phyloP scores from a whole-genome alignment of 1,284 basidiomycete species.

The Neotropicomus parvogracilis region DNA sequence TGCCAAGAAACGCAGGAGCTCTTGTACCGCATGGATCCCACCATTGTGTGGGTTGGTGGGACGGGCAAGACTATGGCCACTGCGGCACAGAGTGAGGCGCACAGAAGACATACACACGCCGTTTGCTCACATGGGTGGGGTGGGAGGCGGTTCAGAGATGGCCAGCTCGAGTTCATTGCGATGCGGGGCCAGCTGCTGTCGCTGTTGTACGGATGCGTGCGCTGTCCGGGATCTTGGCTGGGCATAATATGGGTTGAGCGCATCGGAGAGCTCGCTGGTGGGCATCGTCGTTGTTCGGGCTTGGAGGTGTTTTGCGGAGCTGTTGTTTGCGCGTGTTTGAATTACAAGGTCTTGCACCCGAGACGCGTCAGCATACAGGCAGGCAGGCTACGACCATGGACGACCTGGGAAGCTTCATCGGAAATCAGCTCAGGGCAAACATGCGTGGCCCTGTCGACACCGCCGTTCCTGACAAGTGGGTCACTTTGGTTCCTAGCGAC shows the following conservation, averaged over 20 bases:
- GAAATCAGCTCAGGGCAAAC: constrained; percentile 39
- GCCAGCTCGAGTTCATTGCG: constrained; percentile 60
- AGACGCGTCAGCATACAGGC: constrained; percentile 62
- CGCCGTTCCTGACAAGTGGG: constrained; percentile 70
- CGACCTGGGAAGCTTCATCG: constrained; percentile 58
- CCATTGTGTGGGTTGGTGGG: constrained; percentile 25
- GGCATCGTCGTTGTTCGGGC: too few species aligned
- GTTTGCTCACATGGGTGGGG: constrained; percentile 25
- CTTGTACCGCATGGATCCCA: constrained; percentile 48
- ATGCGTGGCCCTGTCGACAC: constrained; percentile 45
- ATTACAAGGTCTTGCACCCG: constrained; percentile 34
- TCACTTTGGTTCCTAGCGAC: constrained; percentile 11
- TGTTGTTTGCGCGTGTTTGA: constrained; percentile 31
- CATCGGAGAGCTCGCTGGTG: constrained; percentile 71
- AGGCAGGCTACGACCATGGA: constrained; percentile 28
- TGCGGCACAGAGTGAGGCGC: constrained; percentile 2
- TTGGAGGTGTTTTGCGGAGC: too few species aligned
- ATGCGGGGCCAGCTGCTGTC: constrained; percentile 27
- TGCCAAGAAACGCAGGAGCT: constrained; percentile 52
- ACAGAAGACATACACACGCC: neutral
- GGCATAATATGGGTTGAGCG: constrained; percentile 63
- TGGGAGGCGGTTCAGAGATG: constrained; percentile 43
- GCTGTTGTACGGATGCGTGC: constrained; percentile 19
- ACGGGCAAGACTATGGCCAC: constrained; percentile 15
- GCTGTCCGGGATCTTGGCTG: constrained; percentile 41